Evolutionary conservation across 2,329 filamentous ascomycete genomes (phyloP).

Genomic region (Alternaria gaisen): DNA sequence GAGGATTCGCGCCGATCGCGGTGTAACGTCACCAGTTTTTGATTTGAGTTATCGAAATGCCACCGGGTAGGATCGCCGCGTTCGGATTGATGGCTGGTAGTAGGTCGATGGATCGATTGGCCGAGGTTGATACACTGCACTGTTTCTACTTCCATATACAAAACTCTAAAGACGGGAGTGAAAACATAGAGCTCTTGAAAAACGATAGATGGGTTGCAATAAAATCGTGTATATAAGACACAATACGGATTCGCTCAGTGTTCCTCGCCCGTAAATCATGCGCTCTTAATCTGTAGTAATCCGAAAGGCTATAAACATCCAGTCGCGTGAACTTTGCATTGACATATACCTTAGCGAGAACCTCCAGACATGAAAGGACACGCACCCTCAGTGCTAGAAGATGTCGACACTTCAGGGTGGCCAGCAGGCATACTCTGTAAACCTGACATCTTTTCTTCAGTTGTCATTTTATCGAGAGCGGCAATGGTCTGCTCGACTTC

Average conservation of each 20-base stretch:
- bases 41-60: background rate
- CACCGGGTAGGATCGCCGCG: background rate
- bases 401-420: slow-evolving; percentile 11
- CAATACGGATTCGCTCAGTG: background rate
- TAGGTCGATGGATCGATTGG: background rate
- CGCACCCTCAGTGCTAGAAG: slow-evolving; percentile 1
- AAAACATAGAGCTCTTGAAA: background rate
- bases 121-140: background rate
- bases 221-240: background rate
- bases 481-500: slow-evolving; percentile 19
- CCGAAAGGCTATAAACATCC: background rate
- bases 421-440: slow-evolving; percentile 16
- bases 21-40: background rate
- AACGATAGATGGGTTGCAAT: background rate
- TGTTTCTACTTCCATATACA: background rate
- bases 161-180: background rate
- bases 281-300: background rate
- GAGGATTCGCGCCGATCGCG: background rate
- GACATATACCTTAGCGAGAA: background rate
- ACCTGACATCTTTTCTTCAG: background rate
- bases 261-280: background rate
- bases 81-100: background rate
- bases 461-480: slow-evolving; percentile 18
- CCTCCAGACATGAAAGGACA: slow-evolving; percentile 23
- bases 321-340: no score